Evolutionary conservation across 768 basidiomycete genomes (phyloP).

Genomic region (Amanita pallidorosea): DNA sequence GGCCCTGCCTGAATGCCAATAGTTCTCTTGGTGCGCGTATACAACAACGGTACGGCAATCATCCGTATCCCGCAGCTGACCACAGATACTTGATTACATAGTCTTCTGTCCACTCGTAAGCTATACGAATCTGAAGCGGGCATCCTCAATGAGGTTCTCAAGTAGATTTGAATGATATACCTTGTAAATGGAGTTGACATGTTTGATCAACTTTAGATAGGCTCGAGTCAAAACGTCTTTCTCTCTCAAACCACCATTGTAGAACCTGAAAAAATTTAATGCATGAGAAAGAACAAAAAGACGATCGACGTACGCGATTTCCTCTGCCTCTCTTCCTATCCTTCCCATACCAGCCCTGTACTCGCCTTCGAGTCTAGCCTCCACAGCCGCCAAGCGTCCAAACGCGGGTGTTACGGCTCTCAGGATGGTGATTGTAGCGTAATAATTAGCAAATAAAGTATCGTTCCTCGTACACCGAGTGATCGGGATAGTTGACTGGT

Average conservation of each 20-base stretch:
- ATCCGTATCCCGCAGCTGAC: slow-evolving; percentile 89
- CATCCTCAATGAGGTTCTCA: not conserved
- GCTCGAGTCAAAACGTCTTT: slow-evolving; percentile 70
- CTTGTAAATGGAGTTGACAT: slow-evolving; percentile 90
- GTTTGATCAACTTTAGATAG: slow-evolving; percentile 73
- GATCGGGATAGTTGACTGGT: slow-evolving; percentile 84
- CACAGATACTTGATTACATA: slow-evolving; percentile 95
- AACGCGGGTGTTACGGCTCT: slow-evolving; percentile 87
- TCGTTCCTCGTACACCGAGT: slow-evolving; percentile 75
- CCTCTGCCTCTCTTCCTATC: slow-evolving; percentile 83
- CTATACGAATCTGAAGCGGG: slow-evolving; percentile 61
- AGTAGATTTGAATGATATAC: slow-evolving; percentile 20
- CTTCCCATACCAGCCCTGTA: slow-evolving; percentile 81
- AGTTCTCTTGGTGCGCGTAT: slow-evolving; percentile 43
- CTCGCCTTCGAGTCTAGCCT: slow-evolving; percentile 84
- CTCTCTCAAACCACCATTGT: slow-evolving; percentile 80
- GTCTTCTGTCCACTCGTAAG: slow-evolving; percentile 94
- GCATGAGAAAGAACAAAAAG: not conserved
- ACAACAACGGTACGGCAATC: slow-evolving; percentile 83
- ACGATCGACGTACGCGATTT: slow-evolving; percentile 62
- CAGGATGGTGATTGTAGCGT: slow-evolving; percentile 74
- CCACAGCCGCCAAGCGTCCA: slow-evolving; percentile 78
- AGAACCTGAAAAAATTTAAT: slow-evolving; percentile 47
- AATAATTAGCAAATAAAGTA: slow-evolving; percentile 79
- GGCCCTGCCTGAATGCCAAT: slow-evolving; percentile 17